Percentiles rank a stretch among this genome's conserved stretches.
Evolutionary conservation across 768 basidiomycete genomes (phyloP).

Genomic region (Tylopilus balloui): DNA sequence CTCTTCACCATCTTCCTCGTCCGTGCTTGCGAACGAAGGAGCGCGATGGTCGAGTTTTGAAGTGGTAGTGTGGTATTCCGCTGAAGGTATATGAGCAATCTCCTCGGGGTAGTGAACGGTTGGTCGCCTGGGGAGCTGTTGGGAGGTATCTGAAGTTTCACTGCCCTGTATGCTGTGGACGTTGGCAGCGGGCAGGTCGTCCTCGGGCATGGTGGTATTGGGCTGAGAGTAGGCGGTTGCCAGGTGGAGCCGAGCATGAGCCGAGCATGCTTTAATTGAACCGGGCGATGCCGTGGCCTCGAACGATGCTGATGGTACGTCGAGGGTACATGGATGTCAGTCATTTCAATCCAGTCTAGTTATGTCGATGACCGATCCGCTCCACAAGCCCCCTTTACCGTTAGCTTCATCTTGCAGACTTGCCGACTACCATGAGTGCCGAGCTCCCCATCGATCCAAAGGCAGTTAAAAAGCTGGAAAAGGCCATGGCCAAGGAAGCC

Average conservation of each 20-base stretch:
- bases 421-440: slow-evolving; percentile 19
- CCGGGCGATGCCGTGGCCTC: too few species aligned
- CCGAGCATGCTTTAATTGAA: too few species aligned
- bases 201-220: slow-evolving; percentile 17
- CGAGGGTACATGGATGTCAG: slow-evolving; percentile 1
- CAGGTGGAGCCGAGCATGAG: too few species aligned
- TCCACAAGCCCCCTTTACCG: not conserved
- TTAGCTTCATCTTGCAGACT: not conserved
- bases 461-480: slow-evolving; percentile 41
- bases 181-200: slow-evolving; percentile 8
- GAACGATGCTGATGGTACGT: too few species aligned
- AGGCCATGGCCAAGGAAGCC: slow-evolving; percentile 44
- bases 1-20: slow-evolving; percentile 54
- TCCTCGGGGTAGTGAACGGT: slow-evolving; percentile 54
- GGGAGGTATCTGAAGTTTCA: slow-evolving; percentile 12
- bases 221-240: slow-evolving; percentile 17
- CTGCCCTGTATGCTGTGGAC: slow-evolving; percentile 11
- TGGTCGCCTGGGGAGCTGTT: slow-evolving; percentile 27
- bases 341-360: not conserved
- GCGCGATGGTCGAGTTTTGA: slow-evolving; percentile 34
- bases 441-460: slow-evolving; percentile 19
- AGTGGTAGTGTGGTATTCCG: slow-evolving; percentile 23
- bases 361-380: not conserved
- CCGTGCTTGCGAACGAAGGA: slow-evolving; percentile 48
- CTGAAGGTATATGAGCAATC: slow-evolving; percentile 26